These are phyloP conservation scores for Agapanthus africanus DNA, from an alignment of 106 monocot species.

Conservation along the genomic window DNA sequence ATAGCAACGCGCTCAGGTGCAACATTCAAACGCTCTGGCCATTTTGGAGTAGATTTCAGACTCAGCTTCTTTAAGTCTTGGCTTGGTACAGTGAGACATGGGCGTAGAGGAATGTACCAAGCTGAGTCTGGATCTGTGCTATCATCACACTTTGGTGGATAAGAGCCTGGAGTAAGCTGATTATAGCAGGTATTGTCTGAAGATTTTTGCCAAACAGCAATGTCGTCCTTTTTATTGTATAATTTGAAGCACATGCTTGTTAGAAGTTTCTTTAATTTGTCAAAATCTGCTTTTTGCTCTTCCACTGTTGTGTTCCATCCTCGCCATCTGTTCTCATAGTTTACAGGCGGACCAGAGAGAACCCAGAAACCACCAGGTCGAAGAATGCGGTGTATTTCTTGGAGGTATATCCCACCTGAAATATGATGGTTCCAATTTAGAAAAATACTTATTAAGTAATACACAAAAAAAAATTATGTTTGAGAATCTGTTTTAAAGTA, in stretches of 20 bases:
- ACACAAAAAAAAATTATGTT: background rate
- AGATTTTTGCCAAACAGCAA: slow-evolving; percentile 81
- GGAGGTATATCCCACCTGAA: slow-evolving; percentile 70
- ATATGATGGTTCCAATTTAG: background rate
- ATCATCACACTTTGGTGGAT: slow-evolving; percentile 76
- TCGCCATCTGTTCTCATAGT: slow-evolving; percentile 73
- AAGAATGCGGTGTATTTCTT: slow-evolving; percentile 72
- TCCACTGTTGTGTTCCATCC: slow-evolving; percentile 83
- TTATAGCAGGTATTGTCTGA: slow-evolving; percentile 54
- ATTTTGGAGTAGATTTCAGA: slow-evolving; percentile 57
- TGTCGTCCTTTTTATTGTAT: slow-evolving; percentile 69
- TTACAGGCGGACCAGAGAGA: slow-evolving; percentile 80
- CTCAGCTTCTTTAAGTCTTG: slow-evolving; percentile 43
- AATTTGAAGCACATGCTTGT: slow-evolving; percentile 79
- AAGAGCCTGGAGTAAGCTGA: slow-evolving; percentile 34
- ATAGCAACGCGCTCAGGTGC: slow-evolving; percentile 46
- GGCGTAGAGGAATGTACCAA: slow-evolving; percentile 67
- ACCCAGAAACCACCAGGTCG: slow-evolving; percentile 85
- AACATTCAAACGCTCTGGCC: slow-evolving; percentile 53
- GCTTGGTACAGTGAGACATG: slow-evolving; percentile 48
- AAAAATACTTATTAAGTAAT: background rate
- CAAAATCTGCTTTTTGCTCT: slow-evolving; percentile 66
- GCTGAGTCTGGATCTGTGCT: slow-evolving; percentile 70
- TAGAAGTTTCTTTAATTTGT: slow-evolving; percentile 62
- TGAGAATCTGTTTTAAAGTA: background rate